A percentile compares a stretch with the other conserved stretches of the same genome.
phyloP scores from a whole-genome alignment of 192 early-diverging fungal genomes.

The Backusella psychrophila region DNA sequence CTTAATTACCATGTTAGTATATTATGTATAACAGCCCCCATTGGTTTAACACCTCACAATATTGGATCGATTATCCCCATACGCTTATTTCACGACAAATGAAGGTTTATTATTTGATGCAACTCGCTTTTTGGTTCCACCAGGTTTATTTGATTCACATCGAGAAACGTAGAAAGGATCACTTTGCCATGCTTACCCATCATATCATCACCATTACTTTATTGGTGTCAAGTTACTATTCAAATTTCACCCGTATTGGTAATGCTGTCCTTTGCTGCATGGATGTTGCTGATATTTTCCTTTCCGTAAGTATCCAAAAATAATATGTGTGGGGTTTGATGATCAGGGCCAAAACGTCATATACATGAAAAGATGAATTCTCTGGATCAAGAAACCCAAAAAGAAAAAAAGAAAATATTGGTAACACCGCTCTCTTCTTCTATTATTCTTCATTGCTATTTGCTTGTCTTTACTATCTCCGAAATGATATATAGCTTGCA shows the following conservation, averaged over 20 bases:
- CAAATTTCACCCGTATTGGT: constrained; percentile 77
- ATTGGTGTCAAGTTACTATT: constrained; percentile 61
- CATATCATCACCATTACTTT: constrained; percentile 76
- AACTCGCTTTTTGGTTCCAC: constrained; percentile 79
- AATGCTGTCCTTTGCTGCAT: constrained; percentile 75
- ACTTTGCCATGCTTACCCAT: constrained; percentile 68
- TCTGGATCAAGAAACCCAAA: not conserved
- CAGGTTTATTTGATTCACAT: constrained; percentile 75
- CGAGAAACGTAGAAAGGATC: constrained; percentile 77
- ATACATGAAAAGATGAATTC: not conserved
- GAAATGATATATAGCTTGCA: constrained; percentile 48
- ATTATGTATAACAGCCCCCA: constrained; percentile 68
- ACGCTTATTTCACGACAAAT: constrained; percentile 44
- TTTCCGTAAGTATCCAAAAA: constrained; percentile 48
- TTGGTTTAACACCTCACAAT: constrained; percentile 71
- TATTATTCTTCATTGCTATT: not conserved
- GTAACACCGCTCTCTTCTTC: not conserved
- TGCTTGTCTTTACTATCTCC: not conserved
- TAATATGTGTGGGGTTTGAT: not conserved
- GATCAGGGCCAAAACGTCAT: not conserved
- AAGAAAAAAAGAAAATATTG: not conserved
- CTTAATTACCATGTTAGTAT: constrained; percentile 36
- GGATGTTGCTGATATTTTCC: constrained; percentile 80
- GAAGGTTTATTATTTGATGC: constrained; percentile 75
- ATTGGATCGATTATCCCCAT: constrained; percentile 77